Percentiles rank a stretch among this genome's conserved stretches.
Evolutionary conservation across 2,329 filamentous ascomycete genomes (phyloP).

Genomic region (Alternaria sp.): DNA sequence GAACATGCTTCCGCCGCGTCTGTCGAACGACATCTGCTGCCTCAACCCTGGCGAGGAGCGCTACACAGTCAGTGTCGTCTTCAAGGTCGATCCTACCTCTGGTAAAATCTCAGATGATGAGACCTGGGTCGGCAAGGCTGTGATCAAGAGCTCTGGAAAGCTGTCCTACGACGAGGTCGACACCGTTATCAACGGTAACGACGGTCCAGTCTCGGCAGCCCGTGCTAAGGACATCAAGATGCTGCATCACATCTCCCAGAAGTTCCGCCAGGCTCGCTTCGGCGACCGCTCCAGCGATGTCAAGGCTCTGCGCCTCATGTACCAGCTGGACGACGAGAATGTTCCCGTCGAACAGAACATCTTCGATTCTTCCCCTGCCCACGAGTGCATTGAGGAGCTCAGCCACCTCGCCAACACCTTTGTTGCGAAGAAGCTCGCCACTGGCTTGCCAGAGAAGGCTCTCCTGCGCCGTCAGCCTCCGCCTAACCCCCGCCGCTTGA

Average conservation of each 20-base stretch:
- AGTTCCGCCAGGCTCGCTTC: constrained; percentile 87
- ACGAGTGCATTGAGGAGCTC: constrained; percentile 94
- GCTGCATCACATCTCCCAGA: constrained; percentile 80
- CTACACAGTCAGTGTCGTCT: constrained; percentile 89
- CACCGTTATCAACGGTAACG: constrained; percentile 72
- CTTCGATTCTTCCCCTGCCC: constrained; percentile 86
- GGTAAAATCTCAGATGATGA: constrained; percentile 83
- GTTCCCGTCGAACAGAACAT: constrained; percentile 96
- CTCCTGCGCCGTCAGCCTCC: constrained; percentile 84
- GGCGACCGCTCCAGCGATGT: constrained; percentile 80
- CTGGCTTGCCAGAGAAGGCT: constrained; percentile 87
- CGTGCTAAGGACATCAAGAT: constrained; percentile 79
- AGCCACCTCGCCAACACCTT: constrained; percentile 91
- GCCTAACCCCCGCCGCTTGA: constrained; percentile 85
- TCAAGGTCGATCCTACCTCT: constrained; percentile 83
- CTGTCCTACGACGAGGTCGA: constrained; percentile 87
- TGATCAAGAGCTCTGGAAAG: constrained; percentile 90
- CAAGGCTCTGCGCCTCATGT: constrained; percentile 84
- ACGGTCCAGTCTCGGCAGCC: constrained; percentile 69
- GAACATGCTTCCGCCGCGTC: constrained; percentile 84
- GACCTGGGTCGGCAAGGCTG: constrained; percentile 90
- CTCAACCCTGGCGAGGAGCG: constrained; percentile 86
- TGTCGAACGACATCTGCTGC: constrained; percentile 87
- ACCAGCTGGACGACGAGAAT: constrained; percentile 97
- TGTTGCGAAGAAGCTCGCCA: constrained; percentile 82